Evolutionary conservation across 352 stramenopile species (phyloP), one percentile per base, ranked within the genome.

Genomic region (Pythium brassicae): DNA sequence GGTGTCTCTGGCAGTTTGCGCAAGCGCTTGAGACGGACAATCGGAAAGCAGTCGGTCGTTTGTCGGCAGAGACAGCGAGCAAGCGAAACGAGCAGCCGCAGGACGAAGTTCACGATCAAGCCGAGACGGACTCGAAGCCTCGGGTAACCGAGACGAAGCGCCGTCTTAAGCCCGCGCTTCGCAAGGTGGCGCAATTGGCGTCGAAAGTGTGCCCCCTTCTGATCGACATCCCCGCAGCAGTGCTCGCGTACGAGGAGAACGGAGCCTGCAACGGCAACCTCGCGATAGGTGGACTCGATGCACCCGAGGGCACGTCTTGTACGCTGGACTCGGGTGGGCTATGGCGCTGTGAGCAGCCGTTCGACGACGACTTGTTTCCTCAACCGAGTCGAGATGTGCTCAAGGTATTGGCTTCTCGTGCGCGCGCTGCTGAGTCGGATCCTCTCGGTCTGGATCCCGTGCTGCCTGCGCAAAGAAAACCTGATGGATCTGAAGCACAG

Each of bases 1-100:
- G 78, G 76, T 56, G 78, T 53, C 37, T 86, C 7, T 80, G 74
- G 73, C 75, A 85, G 29, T 55, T 53, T 12, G 62, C 43, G 14
- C 43, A 56, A 50, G 42, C 27, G 26, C 53, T 32, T 44, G 34
- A 47, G n/a, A 55, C 6, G 6, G 43, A 27, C 26, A 50, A 17
- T 5, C 39, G 49, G 42, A 32, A 62, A 48, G 7, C 47, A 11
- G 50, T 35, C 12, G 25, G n/a, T 40, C 4, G 19, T 4, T 1
- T 17, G 8, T 26, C 27, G 6, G 42, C 29, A 10, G 42, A 46
- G 10, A 2, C 25, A 22, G 5, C 27, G 7, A 46, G n/a, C 23
- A 37, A 48, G 25, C 32, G 19, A 49, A 34, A 4, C 3, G 6
- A 27, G 6, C 10, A 50, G 15, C 17, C 17, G 20, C 4, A 14